Evolutionary conservation across 2,329 filamentous ascomycete species (phyloP), one percentile per base, ranked within the genome.

Genomic region (Aspergillus novofumigatus): DNA sequence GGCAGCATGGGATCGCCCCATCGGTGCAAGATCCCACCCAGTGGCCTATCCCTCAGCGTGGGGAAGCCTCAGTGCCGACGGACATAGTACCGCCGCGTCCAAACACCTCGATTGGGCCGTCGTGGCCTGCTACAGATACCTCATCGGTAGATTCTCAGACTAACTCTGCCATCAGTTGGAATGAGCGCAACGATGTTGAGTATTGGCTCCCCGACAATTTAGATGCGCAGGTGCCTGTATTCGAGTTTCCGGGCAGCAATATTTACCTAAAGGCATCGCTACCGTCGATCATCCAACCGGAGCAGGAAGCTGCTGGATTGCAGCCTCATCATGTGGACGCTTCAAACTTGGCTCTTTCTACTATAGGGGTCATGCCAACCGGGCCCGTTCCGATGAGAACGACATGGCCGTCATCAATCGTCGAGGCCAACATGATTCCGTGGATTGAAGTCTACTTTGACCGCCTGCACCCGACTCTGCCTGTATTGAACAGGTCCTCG

Each of bases 391-490:
- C 60, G 17, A 54, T 14, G 50, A 65, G 64, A 8, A 65, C 71
- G 28, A 62, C 72, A 41, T 78, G 75, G 75, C 75, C 75, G 1
- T 49, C 66, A 0, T 71, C 65, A 5, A 76, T 78, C 54, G 70
- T 68, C 45, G 75, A 78, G 56, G 70, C 70, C 1, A 76, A 73
- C 23, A 69, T 78, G 70, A 70, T 74, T 25, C 71, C 71, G 3
- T 74, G 71, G 71, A 69, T 78, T 20, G 75, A 78, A 47, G 74
- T 78, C 3, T 78, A 76, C 55, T 78, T 78, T 57, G 75, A 77
- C 52, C 73, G 76, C 20, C 58, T 78, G 42, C 75, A 78, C 56
- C 73, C 75, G 3, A 78, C 75, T 0, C 63, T 78, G 35, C 76
- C 76, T 2, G 70, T 78, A 2, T 56, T 78, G 3, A 76, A 72